Evolutionary conservation across 495 filamentous ascomycete genomes (phyloP).

Genomic region (Penicillium steckii): DNA sequence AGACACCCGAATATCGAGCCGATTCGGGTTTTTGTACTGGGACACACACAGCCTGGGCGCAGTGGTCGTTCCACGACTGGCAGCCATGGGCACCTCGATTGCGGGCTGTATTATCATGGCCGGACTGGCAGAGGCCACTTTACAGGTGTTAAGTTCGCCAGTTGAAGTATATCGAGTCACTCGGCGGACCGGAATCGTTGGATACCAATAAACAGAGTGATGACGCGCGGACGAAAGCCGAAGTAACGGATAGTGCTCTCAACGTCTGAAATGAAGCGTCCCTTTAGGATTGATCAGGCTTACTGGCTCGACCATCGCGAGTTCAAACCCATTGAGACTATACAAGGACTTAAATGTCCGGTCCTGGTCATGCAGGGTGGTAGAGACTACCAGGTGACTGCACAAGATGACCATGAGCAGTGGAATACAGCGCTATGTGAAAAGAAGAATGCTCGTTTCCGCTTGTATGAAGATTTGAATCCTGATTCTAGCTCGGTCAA

Average conservation of each 20-base stretch:
- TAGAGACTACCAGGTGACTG: slow-evolving; percentile 16
- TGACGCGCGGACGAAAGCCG: background rate
- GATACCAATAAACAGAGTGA: background rate
- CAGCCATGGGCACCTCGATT: background rate
- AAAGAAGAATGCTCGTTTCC: slow-evolving; percentile 4
- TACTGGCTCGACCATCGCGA: slow-evolving; percentile 4
- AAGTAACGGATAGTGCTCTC: slow-evolving; percentile 1
- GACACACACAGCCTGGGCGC: slow-evolving; percentile 15
- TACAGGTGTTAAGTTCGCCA: slow-evolving; percentile 10
- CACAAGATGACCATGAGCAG: slow-evolving; percentile 9
- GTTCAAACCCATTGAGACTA: slow-evolving; percentile 2
- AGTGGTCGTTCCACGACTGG: slow-evolving; percentile 1
- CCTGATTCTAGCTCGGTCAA: slow-evolving; percentile 9
- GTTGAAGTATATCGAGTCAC: slow-evolving; percentile 6
- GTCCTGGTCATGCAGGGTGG: slow-evolving; percentile 9
- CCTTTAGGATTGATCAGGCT: background rate
- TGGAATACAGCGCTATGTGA: background rate
- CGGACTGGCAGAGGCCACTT: slow-evolving; percentile 7
- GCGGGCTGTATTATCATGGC: slow-evolving; percentile 15
- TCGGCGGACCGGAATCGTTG: slow-evolving; percentile 4
- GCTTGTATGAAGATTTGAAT: slow-evolving; percentile 12
- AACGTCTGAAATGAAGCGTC: slow-evolving; percentile 1
- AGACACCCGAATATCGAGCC: background rate
- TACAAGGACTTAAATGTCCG: background rate
- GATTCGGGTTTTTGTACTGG: slow-evolving; percentile 6